Conservation (phyloP, 352 stramenopile genomes). For the Phytophthora constricta region DNA sequence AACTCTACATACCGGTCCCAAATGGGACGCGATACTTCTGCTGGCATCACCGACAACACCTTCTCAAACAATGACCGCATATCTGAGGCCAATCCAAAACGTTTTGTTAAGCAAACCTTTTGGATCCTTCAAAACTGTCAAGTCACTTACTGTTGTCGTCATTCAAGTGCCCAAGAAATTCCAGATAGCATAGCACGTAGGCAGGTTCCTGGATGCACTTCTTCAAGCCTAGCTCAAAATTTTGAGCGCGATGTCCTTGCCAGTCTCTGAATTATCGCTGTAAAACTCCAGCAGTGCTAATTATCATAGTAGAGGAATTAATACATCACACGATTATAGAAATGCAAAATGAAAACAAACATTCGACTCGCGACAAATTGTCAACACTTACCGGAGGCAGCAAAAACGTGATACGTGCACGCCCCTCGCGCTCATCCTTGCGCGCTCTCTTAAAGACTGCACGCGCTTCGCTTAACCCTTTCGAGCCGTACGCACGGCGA, state of each 20-base stretch:
- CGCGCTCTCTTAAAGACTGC: slow-evolving; percentile 83
- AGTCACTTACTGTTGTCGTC: slow-evolving; percentile 87
- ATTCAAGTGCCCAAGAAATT: slow-evolving; percentile 87
- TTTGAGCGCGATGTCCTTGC: slow-evolving; percentile 88
- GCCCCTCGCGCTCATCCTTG: slow-evolving; percentile 84
- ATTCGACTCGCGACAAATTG: background rate
- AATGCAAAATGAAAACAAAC: background rate
- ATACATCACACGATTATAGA: no score
- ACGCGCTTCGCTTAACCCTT: slow-evolving; percentile 77
- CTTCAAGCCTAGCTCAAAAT: slow-evolving; percentile 91
- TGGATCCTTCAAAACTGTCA: background rate
- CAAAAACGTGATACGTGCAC: slow-evolving; percentile 86
- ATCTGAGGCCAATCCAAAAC: slow-evolving; percentile 50
- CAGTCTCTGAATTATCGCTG: slow-evolving; percentile 79
- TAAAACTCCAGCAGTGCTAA: slow-evolving; percentile 88
- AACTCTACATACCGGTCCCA: slow-evolving; percentile 90
- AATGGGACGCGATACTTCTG: slow-evolving; percentile 80
- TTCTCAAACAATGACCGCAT: slow-evolving; percentile 91
- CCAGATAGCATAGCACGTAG: slow-evolving; percentile 86
- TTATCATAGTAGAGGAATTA: slow-evolving; percentile 17
- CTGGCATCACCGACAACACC: slow-evolving; percentile 84
- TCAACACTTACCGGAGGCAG: slow-evolving; percentile 65
- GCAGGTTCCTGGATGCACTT: slow-evolving; percentile 89
- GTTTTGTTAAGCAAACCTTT: slow-evolving; percentile 2
- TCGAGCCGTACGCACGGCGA: slow-evolving; percentile 73